Conservation (phyloP, 1,284 basidiomycete genomes). For the Ceratobasidium sp. region DNA sequence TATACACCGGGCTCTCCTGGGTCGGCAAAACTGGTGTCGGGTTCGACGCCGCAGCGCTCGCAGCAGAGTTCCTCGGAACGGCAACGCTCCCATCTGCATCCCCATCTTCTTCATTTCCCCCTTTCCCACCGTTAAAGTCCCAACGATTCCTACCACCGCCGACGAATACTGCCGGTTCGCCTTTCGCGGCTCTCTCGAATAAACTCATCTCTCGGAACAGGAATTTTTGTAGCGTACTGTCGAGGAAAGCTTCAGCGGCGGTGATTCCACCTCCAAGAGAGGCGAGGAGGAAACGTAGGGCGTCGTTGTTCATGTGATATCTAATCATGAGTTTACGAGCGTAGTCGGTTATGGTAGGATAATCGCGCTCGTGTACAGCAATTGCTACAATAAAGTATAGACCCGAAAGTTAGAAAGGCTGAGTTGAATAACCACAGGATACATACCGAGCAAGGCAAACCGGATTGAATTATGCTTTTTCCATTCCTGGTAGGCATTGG, state of each 20-base stretch:
- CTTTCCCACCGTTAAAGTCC: slow-evolving; percentile 35
- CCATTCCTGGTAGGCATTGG: slow-evolving; percentile 77
- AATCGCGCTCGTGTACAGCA: slow-evolving; percentile 68
- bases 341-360: slow-evolving; percentile 73
- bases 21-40: slow-evolving; percentile 63
- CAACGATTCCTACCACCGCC: slow-evolving; percentile 46
- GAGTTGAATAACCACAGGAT: background rate
- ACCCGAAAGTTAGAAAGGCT: slow-evolving; percentile 5
- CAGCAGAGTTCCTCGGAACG: slow-evolving; percentile 47
- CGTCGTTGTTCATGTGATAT: slow-evolving; percentile 84
- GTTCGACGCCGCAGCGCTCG: slow-evolving; percentile 46
- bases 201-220: slow-evolving; percentile 54
- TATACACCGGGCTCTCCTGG: slow-evolving; percentile 76
- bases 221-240: slow-evolving; percentile 81
- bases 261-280: slow-evolving; percentile 73
- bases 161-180: slow-evolving; percentile 40
- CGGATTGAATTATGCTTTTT: slow-evolving; percentile 76
- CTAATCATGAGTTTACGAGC: slow-evolving; percentile 73
- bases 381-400: slow-evolving; percentile 64
- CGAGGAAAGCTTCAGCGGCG: slow-evolving; percentile 78
- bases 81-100: slow-evolving; percentile 42
- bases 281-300: slow-evolving; percentile 76
- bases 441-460: slow-evolving; percentile 75
- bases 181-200: slow-evolving; percentile 51
- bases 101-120: slow-evolving; percentile 46